Evolutionary conservation across 2,329 filamentous ascomycete species (phyloP), one percentile per base, ranked within the genome.

Genomic region (Penicillium sp.): DNA sequence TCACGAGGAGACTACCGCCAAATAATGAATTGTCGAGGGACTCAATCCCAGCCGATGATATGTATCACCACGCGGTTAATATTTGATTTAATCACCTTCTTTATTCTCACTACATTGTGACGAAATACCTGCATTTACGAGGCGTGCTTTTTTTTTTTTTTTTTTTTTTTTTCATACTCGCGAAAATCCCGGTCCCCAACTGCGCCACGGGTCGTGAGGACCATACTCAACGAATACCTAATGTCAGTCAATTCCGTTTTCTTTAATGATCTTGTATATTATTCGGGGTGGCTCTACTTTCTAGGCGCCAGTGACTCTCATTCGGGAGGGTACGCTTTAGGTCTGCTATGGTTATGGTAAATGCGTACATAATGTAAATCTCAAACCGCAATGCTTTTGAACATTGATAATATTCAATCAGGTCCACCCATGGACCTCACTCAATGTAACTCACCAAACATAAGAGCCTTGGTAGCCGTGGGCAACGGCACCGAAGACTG

Each of bases 401-500:
- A 39, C 27, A 50, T 25, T 31, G 21, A n/a, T 13, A 25, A 17
- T 33, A 51, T 51, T 8, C 10, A 45, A n/a, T n/a, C 19, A 25
- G 27, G 15, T 29, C 1, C 6, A 47, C 23, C 41, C 6, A 8
- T 17, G 3, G 29, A 33, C 25, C n/a, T 19, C 17, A 23, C n/a
- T 31, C 25, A 35, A 5, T 8, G 15, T 13, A n/a, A 27, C 15
- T 33, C 10, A 21, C 10, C 2, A 17, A 13, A 6, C 19, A n/a
- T 8, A 21, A 6, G 29, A 29, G 25, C 43, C 42, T 57, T 57
- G 0, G 55, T 57, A 10, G 55, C 42, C 9, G 65, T 65, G 6
- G 75, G 70, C 61, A 77, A 59, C 7, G 75, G 64, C 42, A 76
- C 71, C 53, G 65, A 76, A 6, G 69, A 62, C 63, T 82, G 75